A percentile compares a stretch with the other conserved stretches of the same genome.
These are phyloP conservation scores for Nothophaeocryptopus gaeumannii DNA, from an alignment of 2,329 filamentous ascomycete species.

Conservation along the genomic window DNA sequence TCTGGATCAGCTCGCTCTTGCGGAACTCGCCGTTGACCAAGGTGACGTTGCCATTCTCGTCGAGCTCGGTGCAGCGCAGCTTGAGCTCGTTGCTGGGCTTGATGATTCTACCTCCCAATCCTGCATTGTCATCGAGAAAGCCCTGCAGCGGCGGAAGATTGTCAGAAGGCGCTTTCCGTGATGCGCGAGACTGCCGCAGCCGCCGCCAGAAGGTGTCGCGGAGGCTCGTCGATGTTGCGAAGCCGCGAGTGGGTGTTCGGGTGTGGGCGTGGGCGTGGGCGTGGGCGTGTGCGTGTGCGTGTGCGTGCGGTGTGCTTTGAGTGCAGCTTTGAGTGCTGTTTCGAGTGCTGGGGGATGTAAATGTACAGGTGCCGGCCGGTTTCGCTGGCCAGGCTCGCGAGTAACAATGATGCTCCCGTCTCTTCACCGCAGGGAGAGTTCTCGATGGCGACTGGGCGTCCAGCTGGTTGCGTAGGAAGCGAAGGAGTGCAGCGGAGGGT, in stretches of 20 bases:
- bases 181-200: constrained; percentile 22
- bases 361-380: constrained; percentile 11
- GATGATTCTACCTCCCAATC: constrained; percentile 63
- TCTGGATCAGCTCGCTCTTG: constrained; percentile 94
- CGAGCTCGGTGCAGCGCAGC: constrained; percentile 90
- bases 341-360: constrained; percentile 4
- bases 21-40: constrained; percentile 94
- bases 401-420: not conserved
- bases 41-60: constrained; percentile 87
- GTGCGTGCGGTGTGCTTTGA: constrained; percentile 11
- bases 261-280: constrained; percentile 19
- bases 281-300: too few relatives aligned
- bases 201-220: constrained; percentile 29
- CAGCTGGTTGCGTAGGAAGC: constrained; percentile 70
- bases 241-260: constrained; percentile 22
- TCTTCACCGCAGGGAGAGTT: constrained; percentile 7
- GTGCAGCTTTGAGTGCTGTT: not conserved
- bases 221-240: constrained; percentile 17
- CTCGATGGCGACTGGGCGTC: constrained; percentile 56
- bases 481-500: constrained; percentile 60
- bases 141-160: constrained; percentile 54
- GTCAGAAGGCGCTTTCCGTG: constrained; percentile 49
- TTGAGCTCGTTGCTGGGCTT: constrained; percentile 82
- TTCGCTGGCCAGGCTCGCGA: constrained; percentile 29
- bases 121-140: constrained; percentile 59